Percentiles rank a stretch among this genome's conserved stretches.
phyloP scores from a whole-genome alignment of 163 green algal species.

The Chloromonas sp. region DNA sequence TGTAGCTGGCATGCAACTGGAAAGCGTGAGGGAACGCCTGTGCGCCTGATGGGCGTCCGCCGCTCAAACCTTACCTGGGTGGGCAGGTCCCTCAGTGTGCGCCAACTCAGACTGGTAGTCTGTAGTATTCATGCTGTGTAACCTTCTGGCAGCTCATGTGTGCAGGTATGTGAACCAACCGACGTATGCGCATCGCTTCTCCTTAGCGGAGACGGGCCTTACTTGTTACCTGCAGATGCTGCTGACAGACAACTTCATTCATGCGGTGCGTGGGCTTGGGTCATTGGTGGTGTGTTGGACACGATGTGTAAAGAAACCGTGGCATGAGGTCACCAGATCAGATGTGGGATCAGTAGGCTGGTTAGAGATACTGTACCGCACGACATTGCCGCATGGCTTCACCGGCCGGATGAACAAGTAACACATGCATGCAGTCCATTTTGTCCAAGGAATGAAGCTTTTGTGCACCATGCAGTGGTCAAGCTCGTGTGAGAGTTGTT shows the following conservation, averaged over 20 bases:
- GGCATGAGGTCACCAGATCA: neutral
- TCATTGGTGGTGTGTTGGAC: neutral
- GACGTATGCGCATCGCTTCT: slow-evolving; percentile 23
- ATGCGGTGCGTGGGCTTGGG: slow-evolving; percentile 43
- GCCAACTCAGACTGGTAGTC: too few species aligned
- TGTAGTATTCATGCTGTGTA: too few species aligned
- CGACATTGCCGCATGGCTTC: too few species aligned
- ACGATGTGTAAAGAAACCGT: neutral
- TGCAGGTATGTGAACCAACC: slow-evolving; percentile 29
- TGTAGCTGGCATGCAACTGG: neutral
- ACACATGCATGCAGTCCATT: too few species aligned
- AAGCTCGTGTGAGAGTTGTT: too few species aligned
- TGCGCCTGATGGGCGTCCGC: too few species aligned
- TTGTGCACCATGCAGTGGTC: too few species aligned
- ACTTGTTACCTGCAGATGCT: slow-evolving; percentile 67
- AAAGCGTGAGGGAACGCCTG: neutral
- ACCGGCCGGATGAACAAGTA: too few species aligned
- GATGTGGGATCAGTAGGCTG: neutral
- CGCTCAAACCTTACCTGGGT: too few species aligned
- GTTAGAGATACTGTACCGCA: neutral
- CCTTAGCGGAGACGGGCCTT: slow-evolving; percentile 44
- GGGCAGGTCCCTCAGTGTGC: too few species aligned
- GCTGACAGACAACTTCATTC: slow-evolving; percentile 94
- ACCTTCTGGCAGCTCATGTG: too few species aligned
- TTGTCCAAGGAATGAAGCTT: too few species aligned